Evolutionary conservation across 768 basidiomycete species (phyloP), one percentile per base, ranked within the genome.

Genomic region (Lactarius indigo): DNA sequence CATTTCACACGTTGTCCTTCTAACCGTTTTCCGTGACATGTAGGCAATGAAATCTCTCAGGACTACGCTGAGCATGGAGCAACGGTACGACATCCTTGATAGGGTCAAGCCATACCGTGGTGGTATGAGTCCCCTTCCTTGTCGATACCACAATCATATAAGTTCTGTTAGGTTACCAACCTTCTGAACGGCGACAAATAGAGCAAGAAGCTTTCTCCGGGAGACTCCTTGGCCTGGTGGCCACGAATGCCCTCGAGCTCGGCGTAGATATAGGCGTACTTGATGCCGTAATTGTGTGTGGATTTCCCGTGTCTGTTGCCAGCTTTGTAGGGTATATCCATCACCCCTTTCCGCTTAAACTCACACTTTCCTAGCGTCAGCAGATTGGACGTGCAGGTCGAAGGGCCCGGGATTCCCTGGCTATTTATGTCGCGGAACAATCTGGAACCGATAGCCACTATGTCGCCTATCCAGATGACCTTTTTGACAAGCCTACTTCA

Each of bases 191-290:
- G 31, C 85, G 94, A 30, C 82, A 79, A 67, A 95, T 96, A 59
- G 94, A 96, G 75, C 80, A 84, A 55, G 90, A 95, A 72, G 94
- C 94, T 5, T 96, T 96, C 73, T 86, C 87, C 1, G 92, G 93
- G 2, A 82, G 85, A 68, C 79, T 96, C 12, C 83, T 96, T 0
- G 94, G 94, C 15, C 89, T 96, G 55, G 83, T 96, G 39, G 91
- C 93, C 0, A 96, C 94, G 0, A 96, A 94, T 71, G 94, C 94
- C 0, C 82, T 96, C 15, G 94, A 96, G 75, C 84, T 96, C 8
- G 93, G 93, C 17, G 89, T 94, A n/a, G 92, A 95, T 71, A 94
- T 95, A 41, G 93, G 92, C 18, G 85, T 83, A n/a, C 75, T 95
- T 60, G 94, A 96, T 73, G 91, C 90, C 8, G 94, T 96, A 50